Conservation (phyloP, 2,329 filamentous ascomycete genomes). For the Venturia oleaginea region DNA sequence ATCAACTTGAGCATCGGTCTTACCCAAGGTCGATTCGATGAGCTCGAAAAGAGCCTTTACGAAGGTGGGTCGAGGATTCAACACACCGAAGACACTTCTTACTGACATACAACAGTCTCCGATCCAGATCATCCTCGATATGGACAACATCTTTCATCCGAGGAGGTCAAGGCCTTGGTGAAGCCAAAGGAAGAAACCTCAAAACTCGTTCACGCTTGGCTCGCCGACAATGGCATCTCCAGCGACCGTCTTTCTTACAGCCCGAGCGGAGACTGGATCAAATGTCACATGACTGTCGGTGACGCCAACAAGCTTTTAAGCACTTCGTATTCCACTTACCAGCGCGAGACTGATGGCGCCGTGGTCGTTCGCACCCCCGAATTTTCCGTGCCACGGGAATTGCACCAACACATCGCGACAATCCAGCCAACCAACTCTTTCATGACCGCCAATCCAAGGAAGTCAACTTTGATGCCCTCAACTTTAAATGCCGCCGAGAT, state of each 20-base stretch:
- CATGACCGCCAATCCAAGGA: conserved; percentile 33
- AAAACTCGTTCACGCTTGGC: conserved; percentile 46
- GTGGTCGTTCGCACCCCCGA: conserved; percentile 42
- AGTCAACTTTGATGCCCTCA: conserved; percentile 23
- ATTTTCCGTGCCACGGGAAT: conserved; percentile 50
- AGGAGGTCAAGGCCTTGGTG: conserved; percentile 48
- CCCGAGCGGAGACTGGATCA: conserved; percentile 50
- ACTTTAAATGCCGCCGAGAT: conserved; percentile 15
- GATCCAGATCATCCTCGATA: conserved; percentile 51
- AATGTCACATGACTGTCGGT: conserved; percentile 42
- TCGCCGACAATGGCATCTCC: conserved; percentile 47
- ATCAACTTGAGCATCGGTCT: conserved; percentile 50
- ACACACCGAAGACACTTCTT: no score
- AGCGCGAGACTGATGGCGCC: conserved; percentile 47
- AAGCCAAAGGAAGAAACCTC: conserved; percentile 45
- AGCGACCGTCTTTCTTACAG: conserved; percentile 34
- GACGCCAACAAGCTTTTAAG: conserved; percentile 44
- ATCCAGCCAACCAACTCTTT: conserved; percentile 55
- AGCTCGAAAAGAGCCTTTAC: conserved; percentile 46
- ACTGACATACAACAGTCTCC: conserved; percentile 35
- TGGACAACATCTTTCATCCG: conserved; percentile 52
- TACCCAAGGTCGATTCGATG: conserved; percentile 47
- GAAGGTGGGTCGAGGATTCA: no score
- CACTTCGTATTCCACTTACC: conserved; percentile 41
- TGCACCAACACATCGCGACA: conserved; percentile 50